Evolutionary conservation across 345 rosid species (phyloP).

Genomic region (Populus ilicifolia): DNA sequence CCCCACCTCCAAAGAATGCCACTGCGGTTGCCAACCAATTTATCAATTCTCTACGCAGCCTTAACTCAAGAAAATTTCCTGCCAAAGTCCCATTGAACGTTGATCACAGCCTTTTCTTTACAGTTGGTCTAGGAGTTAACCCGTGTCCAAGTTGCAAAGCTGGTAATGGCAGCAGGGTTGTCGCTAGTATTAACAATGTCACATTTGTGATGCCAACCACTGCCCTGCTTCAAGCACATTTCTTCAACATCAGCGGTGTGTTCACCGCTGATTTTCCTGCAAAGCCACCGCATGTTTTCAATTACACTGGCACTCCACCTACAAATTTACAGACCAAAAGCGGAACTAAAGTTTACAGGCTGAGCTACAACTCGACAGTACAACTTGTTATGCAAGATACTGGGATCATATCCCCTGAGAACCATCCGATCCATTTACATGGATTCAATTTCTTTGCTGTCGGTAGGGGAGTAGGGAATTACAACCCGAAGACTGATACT

Average conservation of each 20-base stretch:
- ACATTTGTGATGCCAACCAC: constrained; percentile 58
- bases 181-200: constrained; percentile 58
- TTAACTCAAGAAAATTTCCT: constrained; percentile 58
- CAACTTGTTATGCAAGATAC: constrained; percentile 43
- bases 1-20: constrained; percentile 53
- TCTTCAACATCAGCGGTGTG: constrained; percentile 35
- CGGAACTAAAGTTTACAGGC: constrained; percentile 31
- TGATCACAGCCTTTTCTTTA: constrained; percentile 48
- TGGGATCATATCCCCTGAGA: constrained; percentile 35
- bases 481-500: constrained; percentile 30
- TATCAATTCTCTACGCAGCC: constrained; percentile 43
- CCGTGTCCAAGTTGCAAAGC: constrained; percentile 55
- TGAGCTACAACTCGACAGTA: constrained; percentile 35
- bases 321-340: constrained; percentile 19
- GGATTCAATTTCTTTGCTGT: constrained; percentile 40
- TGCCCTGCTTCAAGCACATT: constrained; percentile 66
- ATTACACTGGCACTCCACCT: constrained; percentile 24
- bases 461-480: constrained; percentile 36
- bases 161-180: constrained; percentile 48
- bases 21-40: constrained; percentile 51
- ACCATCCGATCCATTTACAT: constrained; percentile 39
- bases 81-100: constrained; percentile 55
- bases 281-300: constrained; percentile 29
- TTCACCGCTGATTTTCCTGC: constrained; percentile 39
- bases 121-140: constrained; percentile 47